Conservation (phyloP, 163 green algal genomes). For the Prototheca cutis region DNA sequence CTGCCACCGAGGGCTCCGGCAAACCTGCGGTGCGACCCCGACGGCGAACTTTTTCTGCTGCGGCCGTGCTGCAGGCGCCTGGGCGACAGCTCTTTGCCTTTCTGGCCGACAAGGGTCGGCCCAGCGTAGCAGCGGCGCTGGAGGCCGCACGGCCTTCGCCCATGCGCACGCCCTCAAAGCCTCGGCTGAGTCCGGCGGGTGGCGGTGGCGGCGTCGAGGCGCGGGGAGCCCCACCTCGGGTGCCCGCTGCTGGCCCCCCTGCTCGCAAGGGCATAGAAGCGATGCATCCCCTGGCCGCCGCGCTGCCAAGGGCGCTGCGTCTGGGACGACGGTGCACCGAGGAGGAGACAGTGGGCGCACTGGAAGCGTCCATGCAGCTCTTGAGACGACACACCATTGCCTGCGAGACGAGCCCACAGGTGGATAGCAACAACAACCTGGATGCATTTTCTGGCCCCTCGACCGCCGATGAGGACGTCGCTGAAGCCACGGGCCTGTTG, state of each 20-base stretch:
- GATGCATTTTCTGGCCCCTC: neutral
- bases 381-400: slow-evolving; percentile 1
- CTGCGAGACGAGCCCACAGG: neutral
- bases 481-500: slow-evolving; percentile 1
- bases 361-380: neutral
- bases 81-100: neutral
- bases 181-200: neutral
- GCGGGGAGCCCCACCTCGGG: neutral
- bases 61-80: neutral
- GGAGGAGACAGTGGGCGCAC: neutral
- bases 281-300: too few species aligned
- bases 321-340: too few species aligned
- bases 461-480: slow-evolving; percentile 5
- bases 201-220: neutral
- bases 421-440: too few species aligned
- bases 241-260: too few species aligned
- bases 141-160: neutral
- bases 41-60: neutral
- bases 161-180: neutral
- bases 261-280: too few species aligned
- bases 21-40: too few species aligned
- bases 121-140: slow-evolving; percentile 5
- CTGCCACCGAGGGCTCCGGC: too few species aligned
- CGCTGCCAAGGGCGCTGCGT: too few species aligned
- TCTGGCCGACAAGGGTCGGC: slow-evolving; percentile 3